These are phyloP conservation scores for Truncatella angustata DNA, from an alignment of 2,329 filamentous ascomycete genomes.

Conservation along the genomic window DNA sequence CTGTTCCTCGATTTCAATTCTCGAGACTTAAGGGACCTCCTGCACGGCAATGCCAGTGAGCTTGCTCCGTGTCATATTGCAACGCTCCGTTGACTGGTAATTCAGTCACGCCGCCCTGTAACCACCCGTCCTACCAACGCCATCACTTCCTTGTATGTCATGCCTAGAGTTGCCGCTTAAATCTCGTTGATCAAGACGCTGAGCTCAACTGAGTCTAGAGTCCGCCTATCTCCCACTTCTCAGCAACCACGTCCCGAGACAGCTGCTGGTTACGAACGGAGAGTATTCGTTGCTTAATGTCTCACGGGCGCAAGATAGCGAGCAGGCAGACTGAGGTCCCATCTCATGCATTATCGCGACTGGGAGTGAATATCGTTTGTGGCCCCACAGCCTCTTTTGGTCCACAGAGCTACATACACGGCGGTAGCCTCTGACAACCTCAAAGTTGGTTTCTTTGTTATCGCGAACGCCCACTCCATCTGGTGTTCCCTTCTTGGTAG, in stretches of 20 bases:
- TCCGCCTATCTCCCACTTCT: not conserved
- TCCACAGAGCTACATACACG: constrained; percentile 10
- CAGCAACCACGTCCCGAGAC: constrained; percentile 16
- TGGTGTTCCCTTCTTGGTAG: constrained; percentile 18
- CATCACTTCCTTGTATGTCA: not conserved
- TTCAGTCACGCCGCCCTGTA: too few relatives aligned
- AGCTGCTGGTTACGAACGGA: constrained; percentile 17
- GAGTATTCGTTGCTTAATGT: constrained; percentile 14
- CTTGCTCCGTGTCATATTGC: constrained; percentile 5
- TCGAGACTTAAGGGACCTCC: constrained; percentile 1
- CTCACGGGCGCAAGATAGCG: constrained; percentile 21
- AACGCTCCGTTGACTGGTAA: constrained; percentile 7
- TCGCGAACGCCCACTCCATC: constrained; percentile 2
- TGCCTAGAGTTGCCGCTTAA: not conserved
- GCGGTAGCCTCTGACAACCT: constrained; percentile 21
- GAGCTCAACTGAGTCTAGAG: not conserved
- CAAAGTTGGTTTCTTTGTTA: constrained; percentile 30
- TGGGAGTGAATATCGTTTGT: constrained; percentile 19
- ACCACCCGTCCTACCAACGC: constrained; percentile 4
- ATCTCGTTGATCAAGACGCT: too few relatives aligned
- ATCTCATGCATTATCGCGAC: constrained; percentile 16
- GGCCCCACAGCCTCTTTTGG: constrained; percentile 9
- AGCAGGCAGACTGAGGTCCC: constrained; percentile 20
- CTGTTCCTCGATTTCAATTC: constrained; percentile 2
- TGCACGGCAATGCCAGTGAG: not conserved